Base-by-base conservation (phyloP, 305 asterid species). In the Rubia tinctorum region DNA sequence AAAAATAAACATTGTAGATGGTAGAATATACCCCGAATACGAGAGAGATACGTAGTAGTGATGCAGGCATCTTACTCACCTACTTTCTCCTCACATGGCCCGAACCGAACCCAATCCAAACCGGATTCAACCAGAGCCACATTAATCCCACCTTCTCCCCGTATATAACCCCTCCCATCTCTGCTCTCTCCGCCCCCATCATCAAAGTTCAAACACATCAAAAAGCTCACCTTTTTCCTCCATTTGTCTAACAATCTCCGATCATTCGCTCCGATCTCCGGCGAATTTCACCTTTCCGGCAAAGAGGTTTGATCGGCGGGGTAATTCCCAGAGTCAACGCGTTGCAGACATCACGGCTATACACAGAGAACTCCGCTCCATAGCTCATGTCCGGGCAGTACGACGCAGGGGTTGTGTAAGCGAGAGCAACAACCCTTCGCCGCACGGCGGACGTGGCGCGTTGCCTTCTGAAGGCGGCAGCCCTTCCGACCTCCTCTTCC, bases 381-480 rank as follows among this genome's bases (percentile, higher is more conserved):
- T 81, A 27, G 37, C 73, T 34, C 91, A 89, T 91, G 96, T 82
- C 92, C 93, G 86, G 25, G 18, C 89, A 55, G 83, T 80, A 75
- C 91, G 95, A 76, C 93, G 93, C 66, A 86, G 81, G 90, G 96
- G 91, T 82, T 86, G 95, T 82, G 77, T 88, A 42, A 87, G 81
- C 68, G 90, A 72, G 76, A 76, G 84, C 81, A 91, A 81, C 87
- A 88, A 81, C 79, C 95, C 97, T 83, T 88, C 95, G 85, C 93
- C 95, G 87, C 95, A 93, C 97, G 97, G 98, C 74, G 98, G 98
- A 71, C 98, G 97, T 68, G 98, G 98, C 45, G 97, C 98, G 63
- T 80, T 85, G 78, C 97, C 97, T 55, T 88, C 98, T 55, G 98
- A 91, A 86, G 98, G 98, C 89, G 98, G 98, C 73, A 87, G 95